phyloP scores from a whole-genome alignment of 2,329 filamentous ascomycete species.

The Xylariaceae sp. region DNA sequence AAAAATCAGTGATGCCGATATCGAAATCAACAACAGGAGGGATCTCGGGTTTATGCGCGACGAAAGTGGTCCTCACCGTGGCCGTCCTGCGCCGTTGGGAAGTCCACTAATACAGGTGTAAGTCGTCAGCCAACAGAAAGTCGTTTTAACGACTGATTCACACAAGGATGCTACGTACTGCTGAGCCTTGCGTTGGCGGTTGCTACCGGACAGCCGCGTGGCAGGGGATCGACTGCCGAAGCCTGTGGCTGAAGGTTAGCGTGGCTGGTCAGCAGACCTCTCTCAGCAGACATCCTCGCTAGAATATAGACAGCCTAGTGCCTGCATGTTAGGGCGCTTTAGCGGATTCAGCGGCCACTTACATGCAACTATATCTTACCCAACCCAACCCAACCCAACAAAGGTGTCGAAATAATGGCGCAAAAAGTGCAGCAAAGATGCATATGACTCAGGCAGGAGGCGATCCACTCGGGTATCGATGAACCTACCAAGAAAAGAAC shows the following conservation, averaged over 20 bases:
- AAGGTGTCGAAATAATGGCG: too few species aligned
- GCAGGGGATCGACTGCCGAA: constrained; percentile 4
- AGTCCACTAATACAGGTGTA: constrained; percentile 18
- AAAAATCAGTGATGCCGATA: neutral
- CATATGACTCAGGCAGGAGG: too few species aligned
- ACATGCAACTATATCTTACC: too few species aligned
- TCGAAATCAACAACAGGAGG: neutral
- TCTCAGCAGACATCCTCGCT: neutral
- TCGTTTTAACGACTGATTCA: too few species aligned
- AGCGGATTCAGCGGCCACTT: too few species aligned
- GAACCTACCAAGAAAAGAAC: too few species aligned
- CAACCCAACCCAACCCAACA: too few species aligned
- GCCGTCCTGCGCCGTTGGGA: constrained; percentile 27
- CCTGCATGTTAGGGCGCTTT: neutral
- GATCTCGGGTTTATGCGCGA: neutral
- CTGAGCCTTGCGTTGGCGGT: constrained; percentile 8
- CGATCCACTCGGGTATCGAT: too few species aligned
- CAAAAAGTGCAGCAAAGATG: too few species aligned
- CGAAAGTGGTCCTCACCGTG: constrained; percentile 30
- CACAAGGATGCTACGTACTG: constrained; percentile 11
- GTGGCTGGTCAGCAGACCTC: constrained; percentile 17
- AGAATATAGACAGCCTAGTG: neutral
- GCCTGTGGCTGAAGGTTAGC: constrained; percentile 22
- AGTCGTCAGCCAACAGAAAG: constrained; percentile 7
- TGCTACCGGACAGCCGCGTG: neutral